Conservation (phyloP, 306 rosid genomes). For the Cicer cuneatum region DNA sequence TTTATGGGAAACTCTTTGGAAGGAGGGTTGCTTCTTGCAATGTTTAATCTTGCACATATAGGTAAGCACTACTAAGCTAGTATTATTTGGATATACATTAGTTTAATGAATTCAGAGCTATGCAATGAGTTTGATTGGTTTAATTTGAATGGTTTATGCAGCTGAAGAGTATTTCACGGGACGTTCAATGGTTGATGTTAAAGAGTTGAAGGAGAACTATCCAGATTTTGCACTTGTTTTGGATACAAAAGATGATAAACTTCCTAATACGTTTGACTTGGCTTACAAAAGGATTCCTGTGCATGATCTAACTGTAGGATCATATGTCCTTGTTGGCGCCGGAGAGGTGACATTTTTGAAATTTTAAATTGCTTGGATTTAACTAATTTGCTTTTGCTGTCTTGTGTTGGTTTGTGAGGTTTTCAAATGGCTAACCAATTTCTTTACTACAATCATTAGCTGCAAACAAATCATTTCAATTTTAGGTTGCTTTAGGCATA, state of each 20-base stretch:
- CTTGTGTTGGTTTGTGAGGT: slow-evolving; percentile 24
- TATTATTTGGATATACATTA: background rate
- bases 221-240: slow-evolving; percentile 95
- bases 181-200: slow-evolving; percentile 90
- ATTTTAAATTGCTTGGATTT: slow-evolving; percentile 32
- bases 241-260: slow-evolving; percentile 66
- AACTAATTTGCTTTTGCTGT: slow-evolving; percentile 17
- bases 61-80: slow-evolving; percentile 54
- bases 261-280: slow-evolving; percentile 84
- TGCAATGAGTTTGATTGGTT: slow-evolving; percentile 36
- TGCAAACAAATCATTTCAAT: slow-evolving; percentile 13
- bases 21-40: slow-evolving; percentile 97
- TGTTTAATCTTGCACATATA: slow-evolving; percentile 95
- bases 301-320: slow-evolving; percentile 76
- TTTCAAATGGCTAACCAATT: slow-evolving; percentile 33
- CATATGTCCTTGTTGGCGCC: slow-evolving; percentile 86
- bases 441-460: slow-evolving; percentile 18
- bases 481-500: slow-evolving; percentile 29
- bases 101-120: slow-evolving; percentile 5
- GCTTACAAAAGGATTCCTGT: slow-evolving; percentile 89
- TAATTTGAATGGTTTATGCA: slow-evolving; percentile 54
- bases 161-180: slow-evolving; percentile 96
- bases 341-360: slow-evolving; percentile 79
- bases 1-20: slow-evolving; percentile 94
- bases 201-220: slow-evolving; percentile 87